Conservation (phyloP, 1,139 yeast species). For the Hanseniaspora uvarum region DNA sequence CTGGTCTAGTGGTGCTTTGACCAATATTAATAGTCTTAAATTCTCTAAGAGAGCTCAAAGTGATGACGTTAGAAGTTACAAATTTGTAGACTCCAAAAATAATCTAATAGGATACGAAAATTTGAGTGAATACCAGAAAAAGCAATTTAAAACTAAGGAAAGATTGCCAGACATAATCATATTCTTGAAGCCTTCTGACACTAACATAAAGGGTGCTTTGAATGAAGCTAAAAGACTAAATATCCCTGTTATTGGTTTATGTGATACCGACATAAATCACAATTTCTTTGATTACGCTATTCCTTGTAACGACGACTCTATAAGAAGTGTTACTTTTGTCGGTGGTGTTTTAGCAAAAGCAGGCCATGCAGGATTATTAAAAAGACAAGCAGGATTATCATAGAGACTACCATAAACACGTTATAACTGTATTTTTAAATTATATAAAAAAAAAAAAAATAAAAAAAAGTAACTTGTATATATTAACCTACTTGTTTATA, state of each 20-base stretch:
- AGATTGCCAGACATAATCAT: slow-evolving; percentile 72
- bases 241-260: slow-evolving; percentile 85
- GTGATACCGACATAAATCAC: slow-evolving; percentile 91
- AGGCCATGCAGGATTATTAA: slow-evolving; percentile 64
- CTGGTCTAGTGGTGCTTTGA: slow-evolving; percentile 93
- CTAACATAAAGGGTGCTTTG: slow-evolving; percentile 56
- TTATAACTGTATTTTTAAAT: background rate
- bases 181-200: slow-evolving; percentile 73
- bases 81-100: slow-evolving; percentile 2
- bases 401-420: background rate
- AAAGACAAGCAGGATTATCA: slow-evolving; percentile 38
- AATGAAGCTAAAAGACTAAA: slow-evolving; percentile 72
- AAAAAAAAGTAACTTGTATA: slow-evolving; percentile 6
- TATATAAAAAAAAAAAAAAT: slow-evolving; percentile 4
- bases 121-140: background rate
- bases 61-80: slow-evolving; percentile 37
- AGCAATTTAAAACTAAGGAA: background rate
- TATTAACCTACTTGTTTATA: background rate
- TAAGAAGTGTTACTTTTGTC: slow-evolving; percentile 67
- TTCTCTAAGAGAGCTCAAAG: slow-evolving; percentile 51
- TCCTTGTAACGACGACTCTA: slow-evolving; percentile 93
- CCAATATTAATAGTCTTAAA: slow-evolving; percentile 70
- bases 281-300: slow-evolving; percentile 82
- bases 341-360: slow-evolving; percentile 77
- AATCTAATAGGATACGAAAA: slow-evolving; percentile 6